These are phyloP conservation scores for Mucor sp. DNA, from an alignment of 371 early-diverging fungal genomes.

Conservation along the genomic window DNA sequence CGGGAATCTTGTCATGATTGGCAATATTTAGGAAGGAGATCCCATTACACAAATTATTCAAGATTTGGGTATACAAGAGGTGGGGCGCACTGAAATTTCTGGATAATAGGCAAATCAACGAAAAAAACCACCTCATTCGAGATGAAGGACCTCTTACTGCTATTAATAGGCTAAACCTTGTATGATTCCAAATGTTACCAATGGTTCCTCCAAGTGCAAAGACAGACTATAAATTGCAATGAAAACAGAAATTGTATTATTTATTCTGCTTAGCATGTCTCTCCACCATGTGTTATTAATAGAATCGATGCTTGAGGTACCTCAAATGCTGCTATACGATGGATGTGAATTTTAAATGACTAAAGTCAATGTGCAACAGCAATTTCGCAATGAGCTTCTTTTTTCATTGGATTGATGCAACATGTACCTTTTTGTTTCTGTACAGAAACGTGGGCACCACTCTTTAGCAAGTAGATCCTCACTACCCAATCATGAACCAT, in stretches of 20 bases:
- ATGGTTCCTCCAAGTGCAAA: too few species aligned
- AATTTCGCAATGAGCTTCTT: too few species aligned
- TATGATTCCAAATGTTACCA: too few species aligned
- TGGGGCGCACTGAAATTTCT: not conserved
- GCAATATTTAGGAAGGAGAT: not conserved
- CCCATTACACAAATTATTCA: not conserved
- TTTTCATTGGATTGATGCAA: too few species aligned
- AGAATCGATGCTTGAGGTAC: too few species aligned
- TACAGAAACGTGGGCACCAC: not conserved
- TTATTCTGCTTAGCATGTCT: too few species aligned
- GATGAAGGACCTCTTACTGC: not conserved
- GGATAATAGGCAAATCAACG: not conserved
- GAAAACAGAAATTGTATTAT: too few species aligned
- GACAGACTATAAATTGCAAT: too few species aligned
- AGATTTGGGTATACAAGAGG: not conserved
- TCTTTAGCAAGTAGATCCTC: not conserved
- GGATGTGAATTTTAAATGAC: too few species aligned
- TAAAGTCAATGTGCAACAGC: too few species aligned
- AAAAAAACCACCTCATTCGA: not conserved
- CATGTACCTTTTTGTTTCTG: not conserved
- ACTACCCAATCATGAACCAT: not conserved
- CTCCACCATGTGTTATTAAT: too few species aligned
- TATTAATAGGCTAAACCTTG: not conserved
- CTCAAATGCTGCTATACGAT: too few species aligned
- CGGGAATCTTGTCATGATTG: not conserved